phyloP scores from a whole-genome alignment of 2,329 filamentous ascomycete genomes.

The Neobulgaria alba region DNA sequence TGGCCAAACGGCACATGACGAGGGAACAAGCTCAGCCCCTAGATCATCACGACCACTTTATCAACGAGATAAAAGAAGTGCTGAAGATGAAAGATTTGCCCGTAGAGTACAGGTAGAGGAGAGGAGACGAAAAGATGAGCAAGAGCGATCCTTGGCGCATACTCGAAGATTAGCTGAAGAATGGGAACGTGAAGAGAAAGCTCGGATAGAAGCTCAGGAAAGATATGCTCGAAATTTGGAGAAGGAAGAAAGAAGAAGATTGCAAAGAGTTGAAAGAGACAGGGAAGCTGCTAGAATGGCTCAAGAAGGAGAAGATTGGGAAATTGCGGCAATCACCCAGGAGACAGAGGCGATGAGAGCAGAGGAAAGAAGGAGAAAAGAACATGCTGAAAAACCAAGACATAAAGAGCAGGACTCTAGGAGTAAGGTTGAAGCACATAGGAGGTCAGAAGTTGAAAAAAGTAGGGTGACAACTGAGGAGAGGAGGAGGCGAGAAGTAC shows the following conservation, averaged over 20 bases:
- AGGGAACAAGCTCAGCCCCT: background rate
- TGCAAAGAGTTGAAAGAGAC: slow-evolving; percentile 3
- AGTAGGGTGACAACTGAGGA: slow-evolving; percentile 2
- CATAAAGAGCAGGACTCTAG: background rate
- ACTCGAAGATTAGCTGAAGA: slow-evolving; percentile 6
- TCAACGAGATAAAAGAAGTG: background rate
- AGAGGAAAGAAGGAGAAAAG: slow-evolving; percentile 4
- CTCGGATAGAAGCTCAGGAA: slow-evolving; percentile 4
- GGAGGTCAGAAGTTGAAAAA: slow-evolving; percentile 3
- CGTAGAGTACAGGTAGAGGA: slow-evolving; percentile 2
- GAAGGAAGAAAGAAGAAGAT: slow-evolving; percentile 3
- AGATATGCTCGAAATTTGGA: slow-evolving; percentile 3
- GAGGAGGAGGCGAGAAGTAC: slow-evolving; percentile 3
- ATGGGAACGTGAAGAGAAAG: slow-evolving; percentile 6
- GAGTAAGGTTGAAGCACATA: slow-evolving; percentile 1
- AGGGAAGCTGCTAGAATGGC: slow-evolving; percentile 5
- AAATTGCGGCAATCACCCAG: slow-evolving; percentile 3
- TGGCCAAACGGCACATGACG: background rate
- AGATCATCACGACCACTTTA: background rate
- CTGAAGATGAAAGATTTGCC: slow-evolving; percentile 2
- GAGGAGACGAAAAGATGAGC: slow-evolving; percentile 1
- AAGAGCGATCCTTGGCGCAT: background rate
- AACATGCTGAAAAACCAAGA: slow-evolving; percentile 1
- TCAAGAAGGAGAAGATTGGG: slow-evolving; percentile 4
- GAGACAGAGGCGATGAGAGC: slow-evolving; percentile 5